These are phyloP conservation scores for Phytopythium boreale DNA, from an alignment of 352 stramenopile species.

Conservation along the genomic window DNA sequence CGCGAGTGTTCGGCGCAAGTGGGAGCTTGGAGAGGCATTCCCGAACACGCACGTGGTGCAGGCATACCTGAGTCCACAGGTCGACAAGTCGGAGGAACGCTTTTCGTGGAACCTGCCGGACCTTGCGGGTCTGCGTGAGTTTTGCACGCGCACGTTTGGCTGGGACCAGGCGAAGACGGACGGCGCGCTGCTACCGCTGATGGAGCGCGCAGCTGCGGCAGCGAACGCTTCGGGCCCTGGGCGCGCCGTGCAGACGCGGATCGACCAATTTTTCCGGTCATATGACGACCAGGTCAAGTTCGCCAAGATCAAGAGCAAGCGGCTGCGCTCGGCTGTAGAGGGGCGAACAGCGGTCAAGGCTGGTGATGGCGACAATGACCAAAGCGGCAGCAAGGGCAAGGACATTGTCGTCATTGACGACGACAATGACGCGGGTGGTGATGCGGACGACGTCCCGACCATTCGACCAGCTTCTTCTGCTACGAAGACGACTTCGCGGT, in stretches of 20 bases:
- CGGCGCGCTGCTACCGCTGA: slow-evolving; percentile 87
- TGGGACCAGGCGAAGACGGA: slow-evolving; percentile 93
- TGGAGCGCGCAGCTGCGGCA: slow-evolving; percentile 46
- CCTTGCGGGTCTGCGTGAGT: slow-evolving; percentile 78
- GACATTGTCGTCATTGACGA: slow-evolving; percentile 5
- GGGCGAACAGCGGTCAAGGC: slow-evolving; percentile 16
- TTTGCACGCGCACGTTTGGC: slow-evolving; percentile 89
- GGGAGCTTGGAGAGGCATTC: slow-evolving; percentile 92
- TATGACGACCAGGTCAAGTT: slow-evolving; percentile 97
- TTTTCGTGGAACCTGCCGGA: slow-evolving; percentile 95
- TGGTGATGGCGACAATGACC: slow-evolving; percentile 11
- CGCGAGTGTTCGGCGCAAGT: slow-evolving; percentile 86
- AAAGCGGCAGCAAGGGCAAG: slow-evolving; percentile 9
- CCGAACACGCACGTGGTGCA: slow-evolving; percentile 90
- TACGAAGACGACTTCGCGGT: slow-evolving; percentile 1
- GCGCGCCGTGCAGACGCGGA: slow-evolving; percentile 76
- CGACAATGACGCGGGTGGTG: neutral
- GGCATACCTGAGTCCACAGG: slow-evolving; percentile 93
- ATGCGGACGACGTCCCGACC: neutral
- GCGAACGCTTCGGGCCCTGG: slow-evolving; percentile 18
- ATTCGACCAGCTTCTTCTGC: neutral
- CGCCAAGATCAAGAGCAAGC: slow-evolving; percentile 89
- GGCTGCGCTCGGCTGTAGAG: slow-evolving; percentile 79
- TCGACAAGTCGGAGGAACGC: slow-evolving; percentile 66
- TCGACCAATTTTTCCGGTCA: slow-evolving; percentile 95